These are phyloP conservation scores for Scutellaria barbata DNA, from an alignment of 257 asterid species.

Conservation along the genomic window DNA sequence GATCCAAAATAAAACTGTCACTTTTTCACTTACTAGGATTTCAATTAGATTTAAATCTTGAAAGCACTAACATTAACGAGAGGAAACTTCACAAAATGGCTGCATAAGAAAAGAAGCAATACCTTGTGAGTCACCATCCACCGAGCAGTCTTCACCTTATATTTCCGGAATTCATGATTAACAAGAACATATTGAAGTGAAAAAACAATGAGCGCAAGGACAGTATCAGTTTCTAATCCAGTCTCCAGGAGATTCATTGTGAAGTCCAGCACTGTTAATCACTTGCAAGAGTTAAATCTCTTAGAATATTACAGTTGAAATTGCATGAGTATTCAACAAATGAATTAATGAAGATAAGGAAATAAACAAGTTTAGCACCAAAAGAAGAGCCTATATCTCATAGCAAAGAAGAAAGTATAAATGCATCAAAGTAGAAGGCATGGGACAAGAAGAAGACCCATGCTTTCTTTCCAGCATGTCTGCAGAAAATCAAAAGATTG, in stretches of 20 bases:
- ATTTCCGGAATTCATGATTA: constrained; percentile 89
- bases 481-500: background rate
- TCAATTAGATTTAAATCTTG: constrained; percentile 20
- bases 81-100: constrained; percentile 26
- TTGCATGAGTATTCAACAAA: constrained; percentile 8
- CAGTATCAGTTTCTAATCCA: constrained; percentile 74
- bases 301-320: constrained; percentile 21
- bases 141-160: constrained; percentile 78
- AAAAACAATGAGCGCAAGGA: constrained; percentile 78
- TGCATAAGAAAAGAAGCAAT: constrained; percentile 32
- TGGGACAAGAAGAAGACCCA: background rate
- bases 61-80: background rate
- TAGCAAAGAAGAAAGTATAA: background rate
- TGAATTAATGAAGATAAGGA: constrained; percentile 5
- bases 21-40: constrained; percentile 1
- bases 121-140: constrained; percentile 95
- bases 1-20: constrained; percentile 7
- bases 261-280: constrained; percentile 79
- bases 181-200: constrained; percentile 91
- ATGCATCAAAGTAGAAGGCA: background rate
- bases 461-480: background rate
- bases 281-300: constrained; percentile 28
- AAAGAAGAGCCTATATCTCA: too few species aligned
- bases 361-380: constrained; percentile 22
- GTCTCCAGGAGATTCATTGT: constrained; percentile 78